Evolutionary conservation across 208 protist species (phyloP).

Genomic region (Trichomonas gallinae): DNA sequence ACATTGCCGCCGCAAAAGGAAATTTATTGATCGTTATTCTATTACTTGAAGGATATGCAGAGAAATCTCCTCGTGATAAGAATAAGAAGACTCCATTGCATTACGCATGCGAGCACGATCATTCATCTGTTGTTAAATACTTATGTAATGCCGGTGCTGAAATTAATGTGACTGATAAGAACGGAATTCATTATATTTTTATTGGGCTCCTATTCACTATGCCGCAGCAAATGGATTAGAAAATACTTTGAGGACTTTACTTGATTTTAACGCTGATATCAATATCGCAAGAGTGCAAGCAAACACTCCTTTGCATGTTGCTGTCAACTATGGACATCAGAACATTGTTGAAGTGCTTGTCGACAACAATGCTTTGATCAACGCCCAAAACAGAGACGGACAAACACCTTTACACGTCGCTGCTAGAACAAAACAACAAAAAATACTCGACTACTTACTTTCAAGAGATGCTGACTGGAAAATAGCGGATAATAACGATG

Average conservation of each 20-base stretch:
- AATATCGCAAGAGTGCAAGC: neutral
- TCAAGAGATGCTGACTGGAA: neutral
- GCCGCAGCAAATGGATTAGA: neutral
- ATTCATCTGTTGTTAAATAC: neutral
- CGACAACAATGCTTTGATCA: neutral
- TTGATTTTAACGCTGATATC: neutral
- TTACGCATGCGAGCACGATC: neutral
- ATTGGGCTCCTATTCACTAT: constrained; percentile 13
- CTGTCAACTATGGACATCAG: neutral
- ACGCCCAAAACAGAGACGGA: neutral
- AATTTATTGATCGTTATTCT: neutral
- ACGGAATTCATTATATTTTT: neutral
- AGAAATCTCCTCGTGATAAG: neutral
- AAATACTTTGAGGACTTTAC: neutral
- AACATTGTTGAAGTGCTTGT: neutral
- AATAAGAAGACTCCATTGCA: neutral
- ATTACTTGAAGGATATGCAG: neutral
- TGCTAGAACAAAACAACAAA: neutral
- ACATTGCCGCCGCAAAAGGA: neutral
- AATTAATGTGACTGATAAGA: neutral
- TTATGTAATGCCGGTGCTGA: neutral
- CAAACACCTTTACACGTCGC: neutral
- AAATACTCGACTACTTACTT: neutral
- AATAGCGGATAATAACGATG: neutral
- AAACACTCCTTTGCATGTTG: neutral